Evolutionary conservation across 805 yeast genomes (phyloP).

Genomic region (Kazachstania africana): DNA sequence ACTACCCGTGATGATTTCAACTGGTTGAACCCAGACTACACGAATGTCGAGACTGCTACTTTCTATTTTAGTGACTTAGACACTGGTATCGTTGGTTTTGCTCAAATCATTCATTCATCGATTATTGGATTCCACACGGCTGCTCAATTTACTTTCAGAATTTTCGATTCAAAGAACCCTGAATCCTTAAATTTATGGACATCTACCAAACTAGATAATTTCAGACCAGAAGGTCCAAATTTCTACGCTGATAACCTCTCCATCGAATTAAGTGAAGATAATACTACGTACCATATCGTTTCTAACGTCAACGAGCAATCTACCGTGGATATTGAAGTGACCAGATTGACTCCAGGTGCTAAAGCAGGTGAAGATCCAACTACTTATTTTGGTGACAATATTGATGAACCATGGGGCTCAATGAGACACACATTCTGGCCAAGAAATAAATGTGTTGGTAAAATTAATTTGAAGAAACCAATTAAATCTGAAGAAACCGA

Average conservation of each 20-base stretch:
- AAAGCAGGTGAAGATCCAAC: slow-evolving; percentile 84
- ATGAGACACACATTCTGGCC: slow-evolving; percentile 98
- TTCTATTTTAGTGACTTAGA: slow-evolving; percentile 66
- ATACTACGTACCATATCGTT: slow-evolving; percentile 40
- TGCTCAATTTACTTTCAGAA: slow-evolving; percentile 87
- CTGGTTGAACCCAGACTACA: slow-evolving; percentile 64
- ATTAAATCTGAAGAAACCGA: slow-evolving; percentile 4
- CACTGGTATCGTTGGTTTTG: slow-evolving; percentile 68
- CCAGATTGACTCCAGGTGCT: slow-evolving; percentile 61
- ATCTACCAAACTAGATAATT: slow-evolving; percentile 77
- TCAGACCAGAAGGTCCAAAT: slow-evolving; percentile 57
- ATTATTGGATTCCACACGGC: slow-evolving; percentile 78
- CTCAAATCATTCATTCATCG: slow-evolving; percentile 89
- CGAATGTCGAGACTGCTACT: slow-evolving; percentile 93
- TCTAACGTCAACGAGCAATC: slow-evolving; percentile 61
- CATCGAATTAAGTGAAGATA: slow-evolving; percentile 48
- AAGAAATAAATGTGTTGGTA: slow-evolving; percentile 61
- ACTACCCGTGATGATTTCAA: slow-evolving; percentile 57
- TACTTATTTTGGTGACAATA: slow-evolving; percentile 77
- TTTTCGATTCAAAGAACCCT: slow-evolving; percentile 33
- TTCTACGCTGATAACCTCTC: slow-evolving; percentile 68
- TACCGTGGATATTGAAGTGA: slow-evolving; percentile 55
- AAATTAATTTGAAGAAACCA: slow-evolving; percentile 34
- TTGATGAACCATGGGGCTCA: slow-evolving; percentile 85
- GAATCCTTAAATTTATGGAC: slow-evolving; percentile 54